Percentiles rank a stretch among this genome's conserved stretches.
Evolutionary conservation across 306 rosid species (phyloP).

Genomic region (Sphenostylis stenocarpa): DNA sequence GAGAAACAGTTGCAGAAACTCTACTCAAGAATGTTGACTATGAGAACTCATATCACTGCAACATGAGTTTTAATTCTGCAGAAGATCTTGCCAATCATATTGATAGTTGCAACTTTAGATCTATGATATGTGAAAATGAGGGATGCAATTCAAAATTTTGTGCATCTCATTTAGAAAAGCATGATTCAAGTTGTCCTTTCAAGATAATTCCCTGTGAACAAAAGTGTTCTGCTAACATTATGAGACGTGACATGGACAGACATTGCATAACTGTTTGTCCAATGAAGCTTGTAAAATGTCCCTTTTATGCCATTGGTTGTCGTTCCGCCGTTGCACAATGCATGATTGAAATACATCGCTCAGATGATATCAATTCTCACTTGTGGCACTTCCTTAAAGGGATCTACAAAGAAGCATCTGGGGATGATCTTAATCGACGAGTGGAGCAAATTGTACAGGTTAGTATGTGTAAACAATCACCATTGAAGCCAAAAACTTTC

Average conservation of each 20-base stretch:
- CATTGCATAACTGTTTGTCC: constrained; percentile 86
- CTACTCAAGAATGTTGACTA: constrained; percentile 76
- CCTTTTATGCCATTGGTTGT: constrained; percentile 77
- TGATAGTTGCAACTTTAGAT: constrained; percentile 52
- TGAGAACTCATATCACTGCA: constrained; percentile 61
- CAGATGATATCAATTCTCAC: constrained; percentile 54
- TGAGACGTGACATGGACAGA: constrained; percentile 90
- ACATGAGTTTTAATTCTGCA: constrained; percentile 42
- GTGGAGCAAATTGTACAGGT: constrained; percentile 64
- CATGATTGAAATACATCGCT: constrained; percentile 56
- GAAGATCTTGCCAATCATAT: constrained; percentile 60
- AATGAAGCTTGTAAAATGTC: constrained; percentile 87
- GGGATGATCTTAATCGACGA: constrained; percentile 53
- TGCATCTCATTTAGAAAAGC: constrained; percentile 54
- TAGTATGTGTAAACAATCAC: constrained; percentile 23
- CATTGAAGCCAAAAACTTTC: too few species aligned
- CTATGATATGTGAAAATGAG: constrained; percentile 53
- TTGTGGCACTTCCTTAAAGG: constrained; percentile 55
- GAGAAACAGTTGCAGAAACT: constrained; percentile 50
- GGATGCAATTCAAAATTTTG: constrained; percentile 69
- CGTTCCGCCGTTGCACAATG: constrained; percentile 56
- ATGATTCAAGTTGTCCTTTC: constrained; percentile 75
- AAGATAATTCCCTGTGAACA: constrained; percentile 85
- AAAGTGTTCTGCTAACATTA: constrained; percentile 54
- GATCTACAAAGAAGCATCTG: constrained; percentile 56